Evolutionary conservation across 495 filamentous ascomycete genomes (phyloP).

Genomic region (Penicillium maclennaniae): DNA sequence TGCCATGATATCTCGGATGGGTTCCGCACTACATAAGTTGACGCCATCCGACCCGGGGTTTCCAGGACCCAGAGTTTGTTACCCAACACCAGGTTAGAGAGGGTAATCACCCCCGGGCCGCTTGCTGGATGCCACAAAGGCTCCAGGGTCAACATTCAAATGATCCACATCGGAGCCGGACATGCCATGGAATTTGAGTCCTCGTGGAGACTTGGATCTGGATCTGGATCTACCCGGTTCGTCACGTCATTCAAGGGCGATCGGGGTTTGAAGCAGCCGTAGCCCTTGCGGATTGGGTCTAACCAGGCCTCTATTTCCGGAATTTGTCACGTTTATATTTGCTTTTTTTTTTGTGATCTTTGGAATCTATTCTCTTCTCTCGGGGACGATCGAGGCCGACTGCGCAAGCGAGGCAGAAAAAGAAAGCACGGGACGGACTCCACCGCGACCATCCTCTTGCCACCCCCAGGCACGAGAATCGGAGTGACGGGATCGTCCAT

Average conservation of each 20-base stretch:
- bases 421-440: not conserved
- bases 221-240: constrained; percentile 6
- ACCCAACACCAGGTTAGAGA: not conserved
- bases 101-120: constrained; percentile 12
- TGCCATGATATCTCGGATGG: not conserved
- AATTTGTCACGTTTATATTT: not conserved
- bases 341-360: not conserved
- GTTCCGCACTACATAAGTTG: constrained; percentile 3
- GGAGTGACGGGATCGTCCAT: constrained; percentile 14
- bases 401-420: not conserved
- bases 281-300: not conserved
- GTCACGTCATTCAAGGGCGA: constrained; percentile 15
- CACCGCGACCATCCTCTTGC: not conserved
- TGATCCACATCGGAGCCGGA: constrained; percentile 3
- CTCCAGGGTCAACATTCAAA: not conserved
- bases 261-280: not conserved
- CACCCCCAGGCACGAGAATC: not conserved
- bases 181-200: constrained; percentile 7
- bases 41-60: not conserved
- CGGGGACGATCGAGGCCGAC: not conserved
- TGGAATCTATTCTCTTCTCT: not conserved
- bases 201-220: constrained; percentile 7
- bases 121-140: not conserved
- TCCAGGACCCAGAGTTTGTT: not conserved
- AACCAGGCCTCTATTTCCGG: not conserved